Evolutionary conservation across 225 moss, liverwort and hornwort genomes (phyloP).

Genomic region (Climacium dendroides): DNA sequence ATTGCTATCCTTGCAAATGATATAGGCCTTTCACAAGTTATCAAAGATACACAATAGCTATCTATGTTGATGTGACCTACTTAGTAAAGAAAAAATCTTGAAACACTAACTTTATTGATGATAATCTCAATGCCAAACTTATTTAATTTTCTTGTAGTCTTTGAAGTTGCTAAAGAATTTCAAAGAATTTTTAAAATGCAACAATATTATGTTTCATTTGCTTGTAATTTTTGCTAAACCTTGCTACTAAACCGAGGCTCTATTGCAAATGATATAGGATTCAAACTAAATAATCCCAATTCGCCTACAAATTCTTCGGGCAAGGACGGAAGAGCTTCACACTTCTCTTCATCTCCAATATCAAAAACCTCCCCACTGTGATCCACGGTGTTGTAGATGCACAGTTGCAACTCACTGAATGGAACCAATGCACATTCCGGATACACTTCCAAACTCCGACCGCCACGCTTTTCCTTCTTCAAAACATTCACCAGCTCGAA

Average conservation of each 20-base stretch:
- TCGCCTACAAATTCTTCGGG: not conserved
- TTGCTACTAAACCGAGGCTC: not conserved
- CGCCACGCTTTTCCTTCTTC: not conserved
- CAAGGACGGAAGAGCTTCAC: not conserved
- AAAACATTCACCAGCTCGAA: not conserved
- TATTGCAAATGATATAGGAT: not conserved
- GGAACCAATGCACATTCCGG: not conserved
- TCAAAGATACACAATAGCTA: not conserved
- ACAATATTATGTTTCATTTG: rapidly evolving
- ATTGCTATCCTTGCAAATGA: not conserved
- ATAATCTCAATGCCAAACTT: too few relatives aligned
- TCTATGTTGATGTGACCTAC: not conserved
- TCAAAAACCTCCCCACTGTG: not conserved
- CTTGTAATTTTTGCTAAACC: not conserved
- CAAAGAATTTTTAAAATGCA: not conserved
- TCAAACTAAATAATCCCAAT: not conserved
- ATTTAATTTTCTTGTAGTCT: not conserved
- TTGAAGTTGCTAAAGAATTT: too few relatives aligned
- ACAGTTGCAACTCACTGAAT: not conserved
- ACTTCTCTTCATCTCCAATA: not conserved
- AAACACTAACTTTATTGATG: not conserved
- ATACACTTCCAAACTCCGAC: not conserved
- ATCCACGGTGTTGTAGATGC: not conserved
- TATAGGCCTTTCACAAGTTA: not conserved
- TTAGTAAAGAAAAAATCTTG: not conserved